Percentiles rank a stretch among this genome's conserved stretches.
Conservation (phyloP, 768 basidiomycete genomes). For the Paxillus involutus region DNA sequence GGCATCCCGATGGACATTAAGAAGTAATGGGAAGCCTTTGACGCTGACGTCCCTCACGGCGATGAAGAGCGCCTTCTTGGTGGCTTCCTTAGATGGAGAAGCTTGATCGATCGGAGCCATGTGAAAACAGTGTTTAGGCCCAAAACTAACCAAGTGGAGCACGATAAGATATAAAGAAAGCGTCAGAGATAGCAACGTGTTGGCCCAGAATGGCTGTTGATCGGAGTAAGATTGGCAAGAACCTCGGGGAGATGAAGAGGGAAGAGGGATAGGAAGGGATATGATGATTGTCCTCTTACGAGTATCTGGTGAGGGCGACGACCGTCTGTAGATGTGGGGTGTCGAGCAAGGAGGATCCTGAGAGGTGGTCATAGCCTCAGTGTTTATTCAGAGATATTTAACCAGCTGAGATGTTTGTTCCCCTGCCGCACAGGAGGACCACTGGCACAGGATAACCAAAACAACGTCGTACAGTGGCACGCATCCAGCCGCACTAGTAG, state of each 20-base stretch:
- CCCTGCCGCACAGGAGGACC: constrained; percentile 9
- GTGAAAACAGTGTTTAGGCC: not conserved
- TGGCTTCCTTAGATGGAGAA: not conserved
- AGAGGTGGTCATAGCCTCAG: no score
- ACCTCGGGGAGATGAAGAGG: not conserved
- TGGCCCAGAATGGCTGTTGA: not conserved
- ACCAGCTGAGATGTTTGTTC: not conserved
- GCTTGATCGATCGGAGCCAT: constrained; percentile 8
- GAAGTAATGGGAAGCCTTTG: not conserved
- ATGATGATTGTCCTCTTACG: not conserved
- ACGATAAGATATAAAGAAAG: constrained; percentile 13
- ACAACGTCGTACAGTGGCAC: not conserved
- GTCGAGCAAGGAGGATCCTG: no score
- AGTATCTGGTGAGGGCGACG: not conserved
- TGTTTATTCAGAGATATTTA: no score
- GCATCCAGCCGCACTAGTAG: no score
- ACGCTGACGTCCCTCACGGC: constrained; percentile 12
- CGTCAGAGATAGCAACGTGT: not conserved
- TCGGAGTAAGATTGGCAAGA: not conserved
- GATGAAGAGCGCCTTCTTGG: constrained; percentile 25
- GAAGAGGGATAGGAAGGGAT: no score
- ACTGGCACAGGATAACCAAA: constrained; percentile 7
- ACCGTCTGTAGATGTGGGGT: not conserved
- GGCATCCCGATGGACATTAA: constrained; percentile 17
- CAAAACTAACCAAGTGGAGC: no score